These are phyloP conservation scores for Ophiocordyceps camponoti-leonardi DNA, from an alignment of 2,329 filamentous ascomycete species.

Conservation along the genomic window DNA sequence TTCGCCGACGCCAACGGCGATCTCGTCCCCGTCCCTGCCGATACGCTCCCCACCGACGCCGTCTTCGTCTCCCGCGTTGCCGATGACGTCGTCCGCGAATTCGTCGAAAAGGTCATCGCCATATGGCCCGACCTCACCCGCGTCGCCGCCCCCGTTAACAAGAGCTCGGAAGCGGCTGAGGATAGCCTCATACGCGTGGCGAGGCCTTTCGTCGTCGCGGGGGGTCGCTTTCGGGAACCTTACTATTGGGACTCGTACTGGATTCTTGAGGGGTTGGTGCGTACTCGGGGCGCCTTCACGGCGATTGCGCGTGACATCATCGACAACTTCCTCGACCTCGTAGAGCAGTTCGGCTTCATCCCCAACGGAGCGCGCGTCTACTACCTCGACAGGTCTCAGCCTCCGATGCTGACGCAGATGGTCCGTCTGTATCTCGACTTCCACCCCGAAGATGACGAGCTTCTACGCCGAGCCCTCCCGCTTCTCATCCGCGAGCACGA, in stretches of 20 bases:
- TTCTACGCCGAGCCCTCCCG: slow-evolving; percentile 43
- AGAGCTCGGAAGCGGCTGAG: neutral
- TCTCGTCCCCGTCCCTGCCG: slow-evolving; percentile 32
- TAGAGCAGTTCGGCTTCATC: slow-evolving; percentile 47
- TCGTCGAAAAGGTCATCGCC: slow-evolving; percentile 44
- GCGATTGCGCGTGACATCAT: slow-evolving; percentile 49
- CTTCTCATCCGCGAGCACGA: slow-evolving; percentile 45
- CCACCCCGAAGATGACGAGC: slow-evolving; percentile 43
- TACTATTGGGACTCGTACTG: slow-evolving; percentile 60
- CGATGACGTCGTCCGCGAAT: slow-evolving; percentile 41
- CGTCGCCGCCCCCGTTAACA: neutral
- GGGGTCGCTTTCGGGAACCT: slow-evolving; percentile 52
- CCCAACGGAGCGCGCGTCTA: slow-evolving; percentile 52
- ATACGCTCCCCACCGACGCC: slow-evolving; percentile 36
- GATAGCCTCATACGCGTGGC: slow-evolving; percentile 47
- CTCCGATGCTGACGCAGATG: slow-evolving; percentile 49
- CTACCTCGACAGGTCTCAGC: slow-evolving; percentile 52
- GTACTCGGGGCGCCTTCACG: slow-evolving; percentile 45
- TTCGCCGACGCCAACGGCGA: slow-evolving; percentile 49
- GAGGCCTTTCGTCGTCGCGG: slow-evolving; percentile 52
- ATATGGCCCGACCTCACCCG: slow-evolving; percentile 55
- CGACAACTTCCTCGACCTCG: slow-evolving; percentile 51
- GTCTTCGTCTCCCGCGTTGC: slow-evolving; percentile 38
- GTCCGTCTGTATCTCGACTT: slow-evolving; percentile 41
- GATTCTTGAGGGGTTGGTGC: slow-evolving; percentile 48